phyloP scores from a whole-genome alignment of 1,284 basidiomycete genomes.

The Fomitopsis palustris region DNA sequence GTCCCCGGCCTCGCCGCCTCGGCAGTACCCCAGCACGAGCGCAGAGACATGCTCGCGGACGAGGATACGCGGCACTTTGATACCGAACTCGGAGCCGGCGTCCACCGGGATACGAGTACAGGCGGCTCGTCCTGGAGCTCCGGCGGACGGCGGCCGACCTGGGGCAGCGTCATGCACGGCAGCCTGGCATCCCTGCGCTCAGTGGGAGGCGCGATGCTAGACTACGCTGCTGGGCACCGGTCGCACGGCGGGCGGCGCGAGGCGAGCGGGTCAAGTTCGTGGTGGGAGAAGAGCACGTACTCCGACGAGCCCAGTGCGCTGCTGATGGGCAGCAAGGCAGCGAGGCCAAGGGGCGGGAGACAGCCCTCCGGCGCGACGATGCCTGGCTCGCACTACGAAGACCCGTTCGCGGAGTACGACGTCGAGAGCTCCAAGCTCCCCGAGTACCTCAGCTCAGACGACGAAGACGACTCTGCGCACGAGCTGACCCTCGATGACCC shows the following conservation, averaged over 20 bases:
- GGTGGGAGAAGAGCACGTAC: constrained; percentile 47
- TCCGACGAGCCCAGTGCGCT: constrained; percentile 36
- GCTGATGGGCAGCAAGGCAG: constrained; percentile 26
- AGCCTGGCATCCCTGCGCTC: constrained; percentile 47
- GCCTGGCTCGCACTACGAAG: constrained; percentile 31
- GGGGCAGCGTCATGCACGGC: constrained; percentile 27
- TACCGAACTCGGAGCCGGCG: constrained; percentile 12
- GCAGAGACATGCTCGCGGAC: constrained; percentile 73
- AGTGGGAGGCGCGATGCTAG: constrained; percentile 35
- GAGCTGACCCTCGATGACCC: constrained; percentile 24
- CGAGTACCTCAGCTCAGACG: constrained; percentile 23
- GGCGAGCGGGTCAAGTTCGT: constrained; percentile 32
- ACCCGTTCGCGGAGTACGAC: constrained; percentile 55
- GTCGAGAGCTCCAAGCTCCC: constrained; percentile 29
- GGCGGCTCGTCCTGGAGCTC: constrained; percentile 24
- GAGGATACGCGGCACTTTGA: constrained; percentile 61
- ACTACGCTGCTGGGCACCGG: constrained; percentile 26
- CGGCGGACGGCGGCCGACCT: constrained; percentile 22
- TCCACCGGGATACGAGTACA: constrained; percentile 25
- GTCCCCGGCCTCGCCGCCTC: constrained; percentile 18
- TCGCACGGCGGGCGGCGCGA: constrained; percentile 30
- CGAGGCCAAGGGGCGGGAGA: constrained; percentile 32
- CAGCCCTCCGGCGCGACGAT: constrained; percentile 37
- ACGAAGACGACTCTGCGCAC: constrained; percentile 16
- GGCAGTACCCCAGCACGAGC: constrained; percentile 18